phyloP scores from a whole-genome alignment of 305 asterid genomes.

The Stenogyne calaminthoides region DNA sequence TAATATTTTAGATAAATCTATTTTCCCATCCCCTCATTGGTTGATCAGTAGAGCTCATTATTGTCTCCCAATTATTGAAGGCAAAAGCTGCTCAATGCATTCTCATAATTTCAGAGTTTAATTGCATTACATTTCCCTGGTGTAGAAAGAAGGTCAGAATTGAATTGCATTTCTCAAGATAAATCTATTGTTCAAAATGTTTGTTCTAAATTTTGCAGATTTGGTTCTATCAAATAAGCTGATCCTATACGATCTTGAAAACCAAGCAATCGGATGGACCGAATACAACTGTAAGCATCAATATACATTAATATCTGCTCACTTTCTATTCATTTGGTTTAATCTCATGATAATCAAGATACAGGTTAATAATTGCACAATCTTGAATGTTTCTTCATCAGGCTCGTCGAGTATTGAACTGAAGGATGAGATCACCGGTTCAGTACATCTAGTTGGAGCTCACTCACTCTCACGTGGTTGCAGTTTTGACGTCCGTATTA shows the following conservation, averaged over 20 bases:
- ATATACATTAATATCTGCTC: constrained; percentile 7
- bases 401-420: constrained; percentile 90
- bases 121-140: background rate
- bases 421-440: constrained; percentile 97
- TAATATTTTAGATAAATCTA: background rate
- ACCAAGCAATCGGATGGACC: constrained; percentile 95
- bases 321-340: constrained; percentile 2
- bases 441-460: constrained; percentile 96
- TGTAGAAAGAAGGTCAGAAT: background rate
- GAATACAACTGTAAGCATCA: constrained; percentile 89
- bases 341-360: background rate
- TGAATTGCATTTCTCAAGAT: background rate
- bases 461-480: constrained; percentile 62
- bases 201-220: constrained; percentile 57
- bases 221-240: constrained; percentile 94
- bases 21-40: background rate
- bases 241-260: constrained; percentile 90
- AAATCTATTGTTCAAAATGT: background rate
- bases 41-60: constrained; percentile 1
- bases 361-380: background rate
- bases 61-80: background rate
- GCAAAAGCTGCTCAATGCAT: constrained; percentile 23
- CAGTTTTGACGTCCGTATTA: constrained; percentile 31
- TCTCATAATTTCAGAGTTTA: background rate
- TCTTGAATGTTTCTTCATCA: constrained; percentile 34